Base-by-base conservation (phyloP, 495 filamentous ascomycete species). In the Bryoglossum gracile region DNA sequence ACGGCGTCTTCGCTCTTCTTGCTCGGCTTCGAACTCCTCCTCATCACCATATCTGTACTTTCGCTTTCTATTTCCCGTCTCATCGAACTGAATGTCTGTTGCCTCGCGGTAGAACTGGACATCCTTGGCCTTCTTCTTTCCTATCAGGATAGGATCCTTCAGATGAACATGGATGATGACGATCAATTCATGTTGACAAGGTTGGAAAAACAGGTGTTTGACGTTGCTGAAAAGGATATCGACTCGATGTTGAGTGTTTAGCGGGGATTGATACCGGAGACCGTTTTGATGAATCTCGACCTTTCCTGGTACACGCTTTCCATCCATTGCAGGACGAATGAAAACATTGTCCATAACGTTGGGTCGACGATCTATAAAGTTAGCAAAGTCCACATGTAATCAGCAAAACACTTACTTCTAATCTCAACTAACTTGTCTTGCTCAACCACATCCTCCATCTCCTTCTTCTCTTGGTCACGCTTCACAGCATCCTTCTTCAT, bases 391-490 rank as follows among this genome's bases (percentile, higher is more conserved):
- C 38, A 18, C 26, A 21, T 11, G 34, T 4, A 43, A 19, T 23
- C 21, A 25, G 18, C 14, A 23, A 13, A 11, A 2, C 4, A 68
- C 80, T 68, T 72, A 89, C 84, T 94, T 69, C 87, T 71, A 46
- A 94, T 86, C 67, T 95, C 89, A 54, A 90, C 67, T 16, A 99
- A 79, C 69, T 97, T 97, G 56, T 97, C 94, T 64, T 97, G 94
- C 65, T 97, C 94, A 3, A 99, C 89, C n/a, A 99, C 94, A 72
- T 97, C 94, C 62, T 97, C 94, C 84, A 99, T 81, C 56, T 99
- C 90, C 65, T 99, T 99, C 75, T 95, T 95, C 65, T 99, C 92
- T 60, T 96, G 89, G 62, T 97, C 94, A 52, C 84, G 82, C 58
- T 94, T 87, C 28, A 87, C 76, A 2, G 87, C 81, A 55, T 85